A percentile compares a stretch with the other conserved stretches of the same genome.
Evolutionary conservation across 176 grass and related monocot genomes (phyloP).

Genomic region (Ensete glaucum): DNA sequence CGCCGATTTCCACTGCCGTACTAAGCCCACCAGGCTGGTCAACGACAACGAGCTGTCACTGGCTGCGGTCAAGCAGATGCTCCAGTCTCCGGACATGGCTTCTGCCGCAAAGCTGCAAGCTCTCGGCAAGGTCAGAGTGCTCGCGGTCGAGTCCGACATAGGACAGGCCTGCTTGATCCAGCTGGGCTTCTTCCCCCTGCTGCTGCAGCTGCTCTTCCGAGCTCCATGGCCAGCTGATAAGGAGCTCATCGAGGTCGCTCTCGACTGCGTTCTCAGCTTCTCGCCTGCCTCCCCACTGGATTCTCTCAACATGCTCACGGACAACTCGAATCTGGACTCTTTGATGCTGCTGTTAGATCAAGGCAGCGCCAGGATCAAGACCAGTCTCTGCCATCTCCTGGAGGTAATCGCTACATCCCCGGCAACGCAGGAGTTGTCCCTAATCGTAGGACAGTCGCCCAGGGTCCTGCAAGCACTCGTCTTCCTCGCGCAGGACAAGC

Average conservation of each 20-base stretch:
- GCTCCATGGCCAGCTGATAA: background rate
- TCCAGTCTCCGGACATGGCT: constrained; percentile 20
- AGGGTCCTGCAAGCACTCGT: constrained; percentile 46
- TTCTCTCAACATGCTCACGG: constrained; percentile 59
- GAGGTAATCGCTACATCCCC: constrained; percentile 46
- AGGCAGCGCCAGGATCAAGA: constrained; percentile 35
- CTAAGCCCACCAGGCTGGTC: background rate
- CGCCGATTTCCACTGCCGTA: constrained; percentile 4
- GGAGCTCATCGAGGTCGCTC: constrained; percentile 34
- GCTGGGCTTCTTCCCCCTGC: constrained; percentile 51
- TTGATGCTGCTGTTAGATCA: constrained; percentile 39
- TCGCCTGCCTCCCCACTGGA: constrained; percentile 36
- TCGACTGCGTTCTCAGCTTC: constrained; percentile 61
- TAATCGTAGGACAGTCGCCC: constrained; percentile 34
- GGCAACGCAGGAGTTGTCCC: constrained; percentile 34
- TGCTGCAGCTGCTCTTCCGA: constrained; percentile 60
- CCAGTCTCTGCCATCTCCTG: constrained; percentile 46
- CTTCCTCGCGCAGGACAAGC: constrained; percentile 28
- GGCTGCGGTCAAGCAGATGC: constrained; percentile 28
- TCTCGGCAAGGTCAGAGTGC: constrained; percentile 31
- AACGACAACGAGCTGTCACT: constrained; percentile 41
- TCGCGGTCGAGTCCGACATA: constrained; percentile 68
- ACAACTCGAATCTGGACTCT: constrained; percentile 32
- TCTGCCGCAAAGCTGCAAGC: constrained; percentile 22
- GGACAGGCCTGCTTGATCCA: constrained; percentile 67